Base-by-base conservation (phyloP, 805 yeast species). In the Hermanozyma aechmeae region DNA sequence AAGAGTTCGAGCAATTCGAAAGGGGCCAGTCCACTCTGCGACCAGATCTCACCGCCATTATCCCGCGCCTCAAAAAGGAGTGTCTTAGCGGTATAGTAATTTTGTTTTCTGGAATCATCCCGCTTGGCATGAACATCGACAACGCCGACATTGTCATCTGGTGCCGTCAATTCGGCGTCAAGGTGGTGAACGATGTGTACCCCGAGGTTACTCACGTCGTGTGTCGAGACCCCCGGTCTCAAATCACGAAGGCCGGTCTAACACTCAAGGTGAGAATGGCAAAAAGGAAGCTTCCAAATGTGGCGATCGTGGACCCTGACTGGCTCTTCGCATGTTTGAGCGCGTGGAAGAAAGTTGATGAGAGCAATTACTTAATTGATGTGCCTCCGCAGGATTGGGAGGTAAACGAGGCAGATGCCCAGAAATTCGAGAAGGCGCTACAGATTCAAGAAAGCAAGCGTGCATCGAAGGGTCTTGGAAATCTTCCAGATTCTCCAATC, bases 131-230 rank as follows among this genome's bases (percentile, higher is more conserved):
- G 9, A 69, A 74, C 31, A 56, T 82, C 12, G 77, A 79, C 29
- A 58, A 67, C 19, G 92, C 93, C 4, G 95, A 85, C 48, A 82
- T 92, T 25, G 96, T 87, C 2, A 73, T 79, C 14, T 89, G 97
- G 96, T 82, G 89, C 9, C 71, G 72, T 28, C 83, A 87, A 31
- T 89, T 89, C 64, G 98, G 98, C 1, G 96, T 95, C 0, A 64
- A 64, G 2, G 86, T 89, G 6, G 79, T 79, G 1, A 63, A 76
- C 3, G 86, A 83, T 33, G 76, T 81, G 15, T 65, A 71, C 26
- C 72, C 74, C 12, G 40, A 43, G 4, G 87, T 93, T 3, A 92
- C 97, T 0, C 98, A 89, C 53, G 81, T 89, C 3, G 77, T 89
- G 12, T 83, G 96, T 24, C 71, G 78, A 34, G 78, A 78, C 29